Percentiles rank a stretch among this genome's conserved stretches.
Evolutionary conservation across 2,329 filamentous ascomycete species (phyloP).

Genomic region (Hyphodiscus sp.): DNA sequence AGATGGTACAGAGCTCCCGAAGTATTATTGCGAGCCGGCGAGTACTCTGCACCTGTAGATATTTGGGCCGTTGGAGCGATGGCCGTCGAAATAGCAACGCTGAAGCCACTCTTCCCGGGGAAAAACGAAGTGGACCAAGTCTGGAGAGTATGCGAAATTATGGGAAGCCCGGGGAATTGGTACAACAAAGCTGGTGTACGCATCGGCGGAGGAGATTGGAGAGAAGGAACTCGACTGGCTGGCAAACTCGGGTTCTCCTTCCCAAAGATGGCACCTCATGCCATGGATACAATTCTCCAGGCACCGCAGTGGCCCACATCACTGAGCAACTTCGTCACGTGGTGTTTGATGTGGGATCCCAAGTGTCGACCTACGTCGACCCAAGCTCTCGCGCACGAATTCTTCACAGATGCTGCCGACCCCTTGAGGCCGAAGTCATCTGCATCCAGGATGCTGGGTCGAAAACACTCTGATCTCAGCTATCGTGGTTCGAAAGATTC

Average conservation of each 20-base stretch:
- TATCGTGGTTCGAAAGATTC: conserved; percentile 61
- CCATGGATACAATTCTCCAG: conserved; percentile 90
- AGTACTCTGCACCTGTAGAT: conserved; percentile 96
- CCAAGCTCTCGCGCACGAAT: conserved; percentile 92
- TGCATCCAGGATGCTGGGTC: conserved; percentile 73
- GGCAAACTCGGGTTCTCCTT: conserved; percentile 98
- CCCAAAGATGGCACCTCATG: conserved; percentile 97
- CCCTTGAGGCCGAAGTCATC: conserved; percentile 89
- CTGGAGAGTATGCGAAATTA: conserved; percentile 97
- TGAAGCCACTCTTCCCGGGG: conserved; percentile 95
- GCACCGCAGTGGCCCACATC: conserved; percentile 85
- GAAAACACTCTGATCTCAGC: conserved; percentile 82
- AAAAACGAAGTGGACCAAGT: conserved; percentile 99
- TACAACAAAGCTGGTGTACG: conserved; percentile 83
- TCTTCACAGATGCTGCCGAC: conserved; percentile 87
- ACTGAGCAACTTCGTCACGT: conserved; percentile 89
- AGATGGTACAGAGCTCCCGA: conserved; percentile 94
- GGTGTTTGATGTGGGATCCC: conserved; percentile 99
- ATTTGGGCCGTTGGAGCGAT: conserved; percentile 98
- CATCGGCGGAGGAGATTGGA: conserved; percentile 95
- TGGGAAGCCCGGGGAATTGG: conserved; percentile 98
- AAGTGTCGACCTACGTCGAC: conserved; percentile 84
- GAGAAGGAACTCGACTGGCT: conserved; percentile 84
- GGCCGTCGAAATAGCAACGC: conserved; percentile 93
- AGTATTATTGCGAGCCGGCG: conserved; percentile 84